Evolutionary conservation across 257 asterid species (phyloP).

Genomic region (Ilex asprella): DNA sequence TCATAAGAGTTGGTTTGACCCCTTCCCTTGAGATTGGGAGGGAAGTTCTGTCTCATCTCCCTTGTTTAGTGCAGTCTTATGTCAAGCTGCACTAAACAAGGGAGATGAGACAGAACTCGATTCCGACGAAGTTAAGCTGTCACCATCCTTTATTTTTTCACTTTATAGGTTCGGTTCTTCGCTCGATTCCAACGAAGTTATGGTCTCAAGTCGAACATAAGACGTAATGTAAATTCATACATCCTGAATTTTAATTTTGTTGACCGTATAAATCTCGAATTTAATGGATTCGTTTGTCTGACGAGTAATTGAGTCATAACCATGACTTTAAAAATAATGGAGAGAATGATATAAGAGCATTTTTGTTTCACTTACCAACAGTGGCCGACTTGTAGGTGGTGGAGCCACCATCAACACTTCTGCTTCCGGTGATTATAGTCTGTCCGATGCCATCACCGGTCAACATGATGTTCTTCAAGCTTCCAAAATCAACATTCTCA

Average conservation of each 20-base stretch:
- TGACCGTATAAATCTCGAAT: background rate
- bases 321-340: background rate
- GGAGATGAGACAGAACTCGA: no score
- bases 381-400: constrained; percentile 83
- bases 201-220: background rate
- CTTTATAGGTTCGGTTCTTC: no score
- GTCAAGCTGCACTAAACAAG: no score
- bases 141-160: no score
- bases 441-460: constrained; percentile 84
- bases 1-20: no score
- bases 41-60: no score
- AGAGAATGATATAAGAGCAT: background rate
- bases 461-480: constrained; percentile 56
- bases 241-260: background rate
- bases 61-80: no score
- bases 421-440: constrained; percentile 80
- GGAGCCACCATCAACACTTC: constrained; percentile 65
- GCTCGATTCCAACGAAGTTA: no score
- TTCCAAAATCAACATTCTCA: constrained; percentile 63
- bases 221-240: background rate
- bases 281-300: background rate
- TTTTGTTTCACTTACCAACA: constrained; percentile 43
- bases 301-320: background rate
- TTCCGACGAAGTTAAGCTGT: no score
- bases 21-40: no score